phyloP scores from a whole-genome alignment of 2,329 filamentous ascomycete genomes.

The Huntiella abstrusa region DNA sequence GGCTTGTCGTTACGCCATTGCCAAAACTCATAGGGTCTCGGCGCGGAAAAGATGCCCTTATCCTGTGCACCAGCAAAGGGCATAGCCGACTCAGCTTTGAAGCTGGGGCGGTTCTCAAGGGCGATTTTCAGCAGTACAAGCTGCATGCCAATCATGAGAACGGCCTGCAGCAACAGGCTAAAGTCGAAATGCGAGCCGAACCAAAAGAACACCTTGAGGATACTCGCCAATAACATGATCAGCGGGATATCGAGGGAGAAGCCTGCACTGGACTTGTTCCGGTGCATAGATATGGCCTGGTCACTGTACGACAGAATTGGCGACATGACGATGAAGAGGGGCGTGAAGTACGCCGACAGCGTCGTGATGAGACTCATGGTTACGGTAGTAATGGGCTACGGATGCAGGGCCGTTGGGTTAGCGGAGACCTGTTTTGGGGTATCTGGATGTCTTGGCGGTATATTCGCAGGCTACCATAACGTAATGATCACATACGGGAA shows the following conservation, averaged over 20 bases:
- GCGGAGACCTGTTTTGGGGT: no score
- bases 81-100: conserved; percentile 35
- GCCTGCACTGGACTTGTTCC: conserved; percentile 42
- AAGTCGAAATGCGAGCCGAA: conserved; percentile 46
- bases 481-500: no score
- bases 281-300: conserved; percentile 46
- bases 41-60: conserved; percentile 18
- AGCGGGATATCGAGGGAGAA: conserved; percentile 54
- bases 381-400: no score
- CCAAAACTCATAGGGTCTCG: conserved; percentile 62
- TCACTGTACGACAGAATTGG: conserved; percentile 47
- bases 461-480: no score
- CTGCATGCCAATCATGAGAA: conserved; percentile 48
- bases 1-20: conserved; percentile 58
- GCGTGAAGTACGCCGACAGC: conserved; percentile 38
- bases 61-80: conserved; percentile 35
- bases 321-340: conserved; percentile 43
- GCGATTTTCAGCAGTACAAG: conserved; percentile 45
- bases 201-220: conserved; percentile 53
- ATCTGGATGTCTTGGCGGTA: no score
- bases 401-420: no score
- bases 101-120: conserved; percentile 44
- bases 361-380: conserved; percentile 24
- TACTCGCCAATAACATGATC: conserved; percentile 52
- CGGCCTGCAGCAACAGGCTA: conserved; percentile 43